Base-by-base conservation (phyloP, 139 green algal species). In the Dunaliella sp. region DNA sequence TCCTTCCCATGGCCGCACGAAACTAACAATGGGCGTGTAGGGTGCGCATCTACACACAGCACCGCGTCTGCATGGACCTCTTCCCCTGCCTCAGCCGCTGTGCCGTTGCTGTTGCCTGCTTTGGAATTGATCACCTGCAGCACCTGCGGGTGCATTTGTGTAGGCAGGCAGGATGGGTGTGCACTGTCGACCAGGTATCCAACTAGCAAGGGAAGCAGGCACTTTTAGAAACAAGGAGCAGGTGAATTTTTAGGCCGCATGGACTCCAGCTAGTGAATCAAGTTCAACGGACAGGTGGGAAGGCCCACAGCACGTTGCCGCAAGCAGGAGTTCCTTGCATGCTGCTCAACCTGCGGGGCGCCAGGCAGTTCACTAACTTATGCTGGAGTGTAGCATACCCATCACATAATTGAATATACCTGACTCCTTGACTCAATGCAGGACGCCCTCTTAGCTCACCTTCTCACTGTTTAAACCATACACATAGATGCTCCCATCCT, bases 401-500 rank as follows among this genome's bases (percentile, higher is more conserved):
- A n/a, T n/a, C n/a, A n/a, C n/a, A n/a, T n/a, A n/a, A n/a, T n/a
- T n/a, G n/a, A n/a, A n/a, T n/a, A n/a, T n/a, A n/a, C n/a, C n/a
- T n/a, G n/a, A n/a, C n/a, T n/a, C n/a, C 48, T 16, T 65, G 48
- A 7, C 16, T 16, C 16, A 7, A 65, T 65, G 48, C 48, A 65
- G 48, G 7, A 65, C 48, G 16, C 48, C 48, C n/a, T n/a, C n/a
- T 65, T 65, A 26, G 31, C 87, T 7, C 77, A 92, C 89, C 90
- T 91, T 38, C 30, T 90, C 91, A 21, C 72, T 93, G 79, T 96
- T 94, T 22, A 99, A 86, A 74, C 96, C 91, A 92, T 95, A 99
- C n/a, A 96, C 38, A 81, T 89, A 94, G 25, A 98, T 85, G 79
- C 81, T 81, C 36, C 92, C 58, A 89, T 99, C 97, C 80, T 99